Base-by-base conservation (phyloP, 805 yeast genomes). In the Cyberlindnera mycetangii region DNA sequence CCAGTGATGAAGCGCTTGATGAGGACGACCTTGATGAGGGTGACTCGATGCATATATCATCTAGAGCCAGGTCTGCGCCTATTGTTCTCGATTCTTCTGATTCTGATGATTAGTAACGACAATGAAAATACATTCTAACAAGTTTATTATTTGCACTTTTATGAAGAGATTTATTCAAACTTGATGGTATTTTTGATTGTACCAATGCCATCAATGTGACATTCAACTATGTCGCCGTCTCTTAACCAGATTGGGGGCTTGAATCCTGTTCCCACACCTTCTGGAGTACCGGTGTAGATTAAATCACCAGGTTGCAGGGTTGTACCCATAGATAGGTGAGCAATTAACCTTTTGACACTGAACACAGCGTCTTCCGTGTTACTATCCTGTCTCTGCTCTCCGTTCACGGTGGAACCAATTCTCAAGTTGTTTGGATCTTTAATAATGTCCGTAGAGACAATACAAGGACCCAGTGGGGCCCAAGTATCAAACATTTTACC, bases 381-480 rank as follows among this genome's bases (percentile, higher is more conserved):
- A 25, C 72, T 69, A 17, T 68, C 53, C 58, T 77, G 83, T 43
- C 75, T 67, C 16, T 57, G 39, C 48, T 71, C 72, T 19, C 79
- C 81, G 49, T 76, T 77, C 49, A 78, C 68, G 34, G 53, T 59
- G 12, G 76, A 66, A 31, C 56, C 52, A 32, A 78, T 62, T 16
- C 56, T 54, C 42, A 76, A 60, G n/a, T 52, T 46, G 37, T 66
- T 62, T 9, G 58, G 53, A 35, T 66, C 61, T 14, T 40, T 38
- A 16, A 59, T 50, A 2, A 69, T 43, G 11, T 51, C 43, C 3
- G 68, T 44, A 2, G 74, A 61, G 4, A 74, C 77, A 37, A 78
- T 64, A 7, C 72, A 74, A 5, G 83, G 83, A 3, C 82, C 83
- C 42, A 77, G 55, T 18, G 83, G 83, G 2, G 81, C 79, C 72